Evolutionary conservation across 208 protist genomes (phyloP).

Genomic region (Trypanosoma cruzi): DNA sequence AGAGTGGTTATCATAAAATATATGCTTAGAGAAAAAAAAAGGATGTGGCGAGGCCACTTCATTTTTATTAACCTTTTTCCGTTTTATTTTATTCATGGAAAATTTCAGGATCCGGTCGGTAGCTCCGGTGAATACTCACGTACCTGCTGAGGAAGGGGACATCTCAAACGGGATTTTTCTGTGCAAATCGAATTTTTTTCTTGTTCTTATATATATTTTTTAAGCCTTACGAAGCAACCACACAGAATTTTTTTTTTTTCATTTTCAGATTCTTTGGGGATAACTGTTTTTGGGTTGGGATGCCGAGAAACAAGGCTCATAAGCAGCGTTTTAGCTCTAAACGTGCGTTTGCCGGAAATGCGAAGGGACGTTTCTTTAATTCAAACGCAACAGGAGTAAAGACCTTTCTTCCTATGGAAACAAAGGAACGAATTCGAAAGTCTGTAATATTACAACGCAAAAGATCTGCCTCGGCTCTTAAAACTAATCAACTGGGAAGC

Average conservation of each 20-base stretch:
- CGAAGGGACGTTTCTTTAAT: slow-evolving; percentile 63
- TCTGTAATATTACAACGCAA: slow-evolving; percentile 44
- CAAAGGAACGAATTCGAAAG: slow-evolving; percentile 60
- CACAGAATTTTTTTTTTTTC: slow-evolving; percentile 9
- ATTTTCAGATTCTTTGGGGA: slow-evolving; percentile 6
- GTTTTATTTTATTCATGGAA: no score
- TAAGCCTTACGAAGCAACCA: background rate
- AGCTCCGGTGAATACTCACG: no score
- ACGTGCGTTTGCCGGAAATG: slow-evolving; percentile 51
- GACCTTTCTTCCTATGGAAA: slow-evolving; percentile 35
- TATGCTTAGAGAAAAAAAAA: no score
- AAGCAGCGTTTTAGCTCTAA: slow-evolving; percentile 46
- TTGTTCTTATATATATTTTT: background rate
- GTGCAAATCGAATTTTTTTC: background rate
- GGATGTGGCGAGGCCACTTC: no score
- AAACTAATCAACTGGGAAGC: slow-evolving; percentile 57
- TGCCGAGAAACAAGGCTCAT: slow-evolving; percentile 77
- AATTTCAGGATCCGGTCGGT: no score
- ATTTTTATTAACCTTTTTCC: no score
- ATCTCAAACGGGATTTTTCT: no score
- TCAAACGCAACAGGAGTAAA: slow-evolving; percentile 40
- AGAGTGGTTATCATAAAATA: no score
- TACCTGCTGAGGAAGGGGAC: no score
- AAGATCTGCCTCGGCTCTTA: slow-evolving; percentile 40
- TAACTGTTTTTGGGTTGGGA: slow-evolving; percentile 15